These are phyloP conservation scores for Phytophthora uliginosa DNA, from an alignment of 352 stramenopile genomes.

Conservation along the genomic window DNA sequence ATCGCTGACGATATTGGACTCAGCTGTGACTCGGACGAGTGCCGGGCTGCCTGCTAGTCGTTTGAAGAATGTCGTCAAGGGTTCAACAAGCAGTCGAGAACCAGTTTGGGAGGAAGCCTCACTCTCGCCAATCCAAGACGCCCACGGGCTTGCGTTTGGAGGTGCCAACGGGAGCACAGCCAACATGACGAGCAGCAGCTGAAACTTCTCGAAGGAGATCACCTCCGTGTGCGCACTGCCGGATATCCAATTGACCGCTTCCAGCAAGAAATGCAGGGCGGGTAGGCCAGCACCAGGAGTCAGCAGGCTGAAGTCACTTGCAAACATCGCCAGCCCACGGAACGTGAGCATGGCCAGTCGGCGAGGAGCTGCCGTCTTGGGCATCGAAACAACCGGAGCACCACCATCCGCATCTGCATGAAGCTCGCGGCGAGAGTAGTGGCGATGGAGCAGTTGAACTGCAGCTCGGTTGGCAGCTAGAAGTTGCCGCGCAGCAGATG, in stretches of 20 bases:
- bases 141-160: constrained; percentile 10
- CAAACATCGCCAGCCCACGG: constrained; percentile 53
- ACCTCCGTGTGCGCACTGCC: constrained; percentile 69
- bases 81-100: constrained; percentile 25
- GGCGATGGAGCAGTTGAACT: constrained; percentile 62
- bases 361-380: constrained; percentile 34
- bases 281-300: constrained; percentile 33
- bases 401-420: constrained; percentile 14
- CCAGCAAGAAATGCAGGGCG: constrained; percentile 60
- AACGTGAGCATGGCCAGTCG: constrained; percentile 71
- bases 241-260: constrained; percentile 77
- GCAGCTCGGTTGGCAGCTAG: constrained; percentile 44
- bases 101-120: constrained; percentile 2
- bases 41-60: constrained; percentile 36
- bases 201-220: constrained; percentile 80
- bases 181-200: constrained; percentile 53
- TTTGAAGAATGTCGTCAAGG: constrained; percentile 37
- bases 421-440: constrained; percentile 55
- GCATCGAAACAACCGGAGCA: constrained; percentile 28
- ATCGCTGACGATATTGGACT: constrained; percentile 23
- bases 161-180: constrained; percentile 38
- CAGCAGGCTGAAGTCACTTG: constrained; percentile 60
- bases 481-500: constrained; percentile 36
- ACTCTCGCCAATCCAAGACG: constrained; percentile 18
- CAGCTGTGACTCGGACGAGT: constrained; percentile 36